Evolutionary conservation across 768 basidiomycete species (phyloP), one percentile per base, ranked within the genome.

Genomic region (Tricholoma sp.): DNA sequence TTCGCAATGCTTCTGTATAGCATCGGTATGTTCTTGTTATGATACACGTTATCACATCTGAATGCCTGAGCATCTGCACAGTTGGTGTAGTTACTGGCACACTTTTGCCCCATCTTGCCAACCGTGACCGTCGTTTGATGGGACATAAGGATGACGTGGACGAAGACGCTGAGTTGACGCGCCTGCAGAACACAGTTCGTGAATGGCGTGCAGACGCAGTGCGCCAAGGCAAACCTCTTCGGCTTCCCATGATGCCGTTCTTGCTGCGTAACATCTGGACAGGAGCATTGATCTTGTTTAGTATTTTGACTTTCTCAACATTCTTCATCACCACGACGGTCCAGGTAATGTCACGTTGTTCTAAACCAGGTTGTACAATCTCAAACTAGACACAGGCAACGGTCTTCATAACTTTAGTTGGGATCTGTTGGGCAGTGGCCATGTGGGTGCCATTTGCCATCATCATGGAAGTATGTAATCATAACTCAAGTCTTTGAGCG

Each of bases 361-460:
- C 18, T 51, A 24, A 36, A 36, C 32, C 2, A 42, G 36, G 28
- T 50, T 28, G 15, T 13, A 31, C 18, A 8, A 41, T 39, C 17
- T 57, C 52, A n/a, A 42, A 18, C 32, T 31, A 28, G 54, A 53
- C 39, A 15, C 65, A 89, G 81, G 95, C 95, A 8, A 91, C 91
- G 13, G 70, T 86, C 15, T 85, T 89, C 64, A 90, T 97, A 55
- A 85, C 85, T 52, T 67, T 95, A 52, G 84, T 96, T 20, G 95
- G 95, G 42, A 88, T 97, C 36, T 95, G 89, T 69, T 98, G 95
- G 95, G 91, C 94, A 9, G 91, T 97, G 39, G 92, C 95, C n/a
- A 92, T 91, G 74, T 97, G 95, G 95, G 91, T 92, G 13, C 94
- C 94, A 2, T 97, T 97, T 62, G 90, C 94, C 17, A 94, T 97